Base-by-base conservation (phyloP, 1,284 basidiomycete genomes). In the Austroboletus novae-zelandiae region DNA sequence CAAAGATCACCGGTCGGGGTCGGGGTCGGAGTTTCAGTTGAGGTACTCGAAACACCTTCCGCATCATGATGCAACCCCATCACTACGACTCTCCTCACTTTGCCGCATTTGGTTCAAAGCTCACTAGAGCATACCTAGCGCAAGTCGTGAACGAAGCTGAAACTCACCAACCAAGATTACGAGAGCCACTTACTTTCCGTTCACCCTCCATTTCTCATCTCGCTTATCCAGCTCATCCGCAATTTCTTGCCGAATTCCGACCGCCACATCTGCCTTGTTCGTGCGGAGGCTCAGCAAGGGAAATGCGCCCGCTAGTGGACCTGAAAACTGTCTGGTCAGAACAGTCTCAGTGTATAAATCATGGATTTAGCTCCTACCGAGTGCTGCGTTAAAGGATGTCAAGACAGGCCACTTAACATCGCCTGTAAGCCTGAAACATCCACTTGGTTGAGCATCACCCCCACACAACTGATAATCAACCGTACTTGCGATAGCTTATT, bases 181-280 rank as follows among this genome's bases (percentile, higher is more conserved):
- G 8, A 40, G 47, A 32, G 9, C 9, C 3, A 75, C 86, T 66
- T 66, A 93, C 86, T 85, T 86, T 56, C 93, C 92, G 62, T 83
- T 84, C 30, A 87, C 79, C 45, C 90, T 74, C 93, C 93, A 95
- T 52, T 84, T 84, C 57, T 83, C 79, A 27, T 80, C 89, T 47
- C 76, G 79, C 35, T 61, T 62, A 61, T 95, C 90, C 9, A 94
- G 73, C 55, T 74, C 72, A 54, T 86, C 81, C 1, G 82, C 86
- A 3, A 82, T 71, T 0, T 83, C 83, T 50, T 80, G 72, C 3
- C 80, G 70, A 6, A 96, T 76, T 2, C 89, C 92, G 13, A 94
- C 91, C 31, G 89, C 89, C 1, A 98, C 94, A 64, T 98, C 95
- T 0, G 96, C 96, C 70, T 99, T 98, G 75, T 91, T 94, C 1